These are phyloP conservation scores for Phanerodontia chrysosporium DNA, from an alignment of 768 basidiomycete species.

Conservation along the genomic window DNA sequence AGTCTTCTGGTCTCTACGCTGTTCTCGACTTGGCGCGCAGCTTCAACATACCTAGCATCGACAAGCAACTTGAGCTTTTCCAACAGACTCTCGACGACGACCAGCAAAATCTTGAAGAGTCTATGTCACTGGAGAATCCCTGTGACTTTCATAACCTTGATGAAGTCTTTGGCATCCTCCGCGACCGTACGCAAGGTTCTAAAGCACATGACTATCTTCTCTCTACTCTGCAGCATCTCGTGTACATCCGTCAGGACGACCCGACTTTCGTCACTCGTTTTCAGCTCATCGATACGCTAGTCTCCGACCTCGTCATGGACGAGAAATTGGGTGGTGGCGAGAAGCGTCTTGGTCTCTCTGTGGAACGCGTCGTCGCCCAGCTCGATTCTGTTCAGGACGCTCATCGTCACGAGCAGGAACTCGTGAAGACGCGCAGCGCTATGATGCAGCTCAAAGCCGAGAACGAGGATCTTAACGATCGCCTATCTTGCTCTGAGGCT, in stretches of 20 bases:
- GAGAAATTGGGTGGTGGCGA: slow-evolving; percentile 84
- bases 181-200: slow-evolving; percentile 66
- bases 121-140: slow-evolving; percentile 70
- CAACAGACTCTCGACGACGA: slow-evolving; percentile 67
- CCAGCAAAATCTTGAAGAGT: slow-evolving; percentile 64
- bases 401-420: slow-evolving; percentile 69
- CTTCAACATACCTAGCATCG: slow-evolving; percentile 60
- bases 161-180: slow-evolving; percentile 83
- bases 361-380: slow-evolving; percentile 80
- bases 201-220: slow-evolving; percentile 82
- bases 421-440: slow-evolving; percentile 58
- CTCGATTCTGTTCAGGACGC: slow-evolving; percentile 87
- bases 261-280: slow-evolving; percentile 81
- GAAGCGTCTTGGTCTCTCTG: slow-evolving; percentile 82
- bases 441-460: slow-evolving; percentile 68
- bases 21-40: slow-evolving; percentile 66
- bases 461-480: slow-evolving; percentile 78
- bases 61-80: slow-evolving; percentile 61
- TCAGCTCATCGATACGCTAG: slow-evolving; percentile 84
- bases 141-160: slow-evolving; percentile 75
- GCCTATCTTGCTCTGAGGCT: slow-evolving; percentile 76
- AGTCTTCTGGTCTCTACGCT: slow-evolving; percentile 72
- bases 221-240: slow-evolving; percentile 87
- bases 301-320: slow-evolving; percentile 89
- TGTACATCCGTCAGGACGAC: slow-evolving; percentile 86